Conservation (phyloP, 805 yeast species). For the Cyberlindnera maritima region DNA sequence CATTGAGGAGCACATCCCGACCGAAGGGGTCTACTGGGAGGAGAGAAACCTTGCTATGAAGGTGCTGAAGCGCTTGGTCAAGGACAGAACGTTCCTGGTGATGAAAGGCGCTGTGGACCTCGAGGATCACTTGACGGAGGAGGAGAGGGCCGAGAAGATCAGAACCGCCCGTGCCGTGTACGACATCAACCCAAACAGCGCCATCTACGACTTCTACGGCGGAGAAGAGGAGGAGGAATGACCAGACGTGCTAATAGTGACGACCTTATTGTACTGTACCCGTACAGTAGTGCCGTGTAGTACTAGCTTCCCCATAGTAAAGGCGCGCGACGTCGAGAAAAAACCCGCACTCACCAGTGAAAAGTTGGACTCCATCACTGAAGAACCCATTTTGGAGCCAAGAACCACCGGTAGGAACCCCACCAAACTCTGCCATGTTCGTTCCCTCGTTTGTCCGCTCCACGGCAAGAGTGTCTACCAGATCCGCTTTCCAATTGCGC, state of each 20-base stretch:
- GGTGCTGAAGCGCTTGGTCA: constrained; percentile 78
- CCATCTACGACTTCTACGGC: constrained; percentile 53
- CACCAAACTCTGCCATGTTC: neutral
- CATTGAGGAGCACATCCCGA: constrained; percentile 64
- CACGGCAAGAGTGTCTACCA: neutral
- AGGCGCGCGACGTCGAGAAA: constrained; percentile 3
- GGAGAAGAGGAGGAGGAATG: constrained; percentile 17
- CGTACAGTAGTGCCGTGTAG: neutral
- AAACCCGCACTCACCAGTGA: constrained; percentile 1
- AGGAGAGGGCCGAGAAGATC: constrained; percentile 26
- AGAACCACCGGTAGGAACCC: no score
- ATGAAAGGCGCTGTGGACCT: constrained; percentile 41
- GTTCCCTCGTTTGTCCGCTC: neutral
- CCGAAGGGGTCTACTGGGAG: constrained; percentile 66
- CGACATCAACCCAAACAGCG: constrained; percentile 74
- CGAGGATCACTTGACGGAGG: constrained; percentile 22
- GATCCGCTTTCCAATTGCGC: neutral
- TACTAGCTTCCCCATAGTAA: neutral
- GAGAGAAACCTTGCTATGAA: constrained; percentile 74
- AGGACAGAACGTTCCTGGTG: constrained; percentile 79
- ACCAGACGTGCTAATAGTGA: neutral
- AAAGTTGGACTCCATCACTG: constrained; percentile 1
- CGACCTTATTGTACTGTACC: neutral
- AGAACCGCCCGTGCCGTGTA: constrained; percentile 30
- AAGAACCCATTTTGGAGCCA: no score